A percentile compares a stretch with the other conserved stretches of the same genome.
Evolutionary conservation across 176 grass and related monocot genomes (phyloP).

Genomic region (Dactylis glomerata): DNA sequence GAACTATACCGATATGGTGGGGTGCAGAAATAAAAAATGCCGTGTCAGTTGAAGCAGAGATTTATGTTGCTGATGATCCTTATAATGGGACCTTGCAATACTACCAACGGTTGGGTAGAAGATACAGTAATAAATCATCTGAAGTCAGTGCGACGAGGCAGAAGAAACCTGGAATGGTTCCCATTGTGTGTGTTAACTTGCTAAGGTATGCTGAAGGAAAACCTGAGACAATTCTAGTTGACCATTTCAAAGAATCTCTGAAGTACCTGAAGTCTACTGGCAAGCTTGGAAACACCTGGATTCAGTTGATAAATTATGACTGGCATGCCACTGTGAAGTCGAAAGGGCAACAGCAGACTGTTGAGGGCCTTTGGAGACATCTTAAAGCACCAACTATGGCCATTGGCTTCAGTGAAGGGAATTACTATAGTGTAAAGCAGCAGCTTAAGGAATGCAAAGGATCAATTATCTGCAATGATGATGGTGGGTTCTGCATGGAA

Average conservation of each 20-base stretch:
- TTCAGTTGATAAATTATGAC: constrained; percentile 99
- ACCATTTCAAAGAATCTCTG: constrained; percentile 84
- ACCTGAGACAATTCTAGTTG: constrained; percentile 80
- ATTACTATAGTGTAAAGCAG: constrained; percentile 64
- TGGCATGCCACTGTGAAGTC: constrained; percentile 90
- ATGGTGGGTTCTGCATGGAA: constrained; percentile 72
- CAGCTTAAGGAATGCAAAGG: constrained; percentile 80
- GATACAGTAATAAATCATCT: constrained; percentile 62
- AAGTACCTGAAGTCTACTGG: constrained; percentile 64
- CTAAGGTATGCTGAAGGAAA: constrained; percentile 83
- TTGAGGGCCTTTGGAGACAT: constrained; percentile 85
- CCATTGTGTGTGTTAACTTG: constrained; percentile 90
- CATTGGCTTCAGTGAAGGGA: constrained; percentile 93
- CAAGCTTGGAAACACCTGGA: constrained; percentile 69
- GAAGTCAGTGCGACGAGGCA: constrained; percentile 53
- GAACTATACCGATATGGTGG: constrained; percentile 98
- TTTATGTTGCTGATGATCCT: constrained; percentile 89
- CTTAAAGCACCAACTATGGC: constrained; percentile 79
- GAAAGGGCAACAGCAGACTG: constrained; percentile 75
- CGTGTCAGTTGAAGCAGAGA: constrained; percentile 77
- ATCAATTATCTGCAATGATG: constrained; percentile 57
- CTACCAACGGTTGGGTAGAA: constrained; percentile 80
- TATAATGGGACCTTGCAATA: constrained; percentile 83
- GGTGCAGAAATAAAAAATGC: constrained; percentile 90
- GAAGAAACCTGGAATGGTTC: constrained; percentile 76